Evolutionary conservation across 768 basidiomycete genomes (phyloP).

Genomic region (Tulasnella sp.): DNA sequence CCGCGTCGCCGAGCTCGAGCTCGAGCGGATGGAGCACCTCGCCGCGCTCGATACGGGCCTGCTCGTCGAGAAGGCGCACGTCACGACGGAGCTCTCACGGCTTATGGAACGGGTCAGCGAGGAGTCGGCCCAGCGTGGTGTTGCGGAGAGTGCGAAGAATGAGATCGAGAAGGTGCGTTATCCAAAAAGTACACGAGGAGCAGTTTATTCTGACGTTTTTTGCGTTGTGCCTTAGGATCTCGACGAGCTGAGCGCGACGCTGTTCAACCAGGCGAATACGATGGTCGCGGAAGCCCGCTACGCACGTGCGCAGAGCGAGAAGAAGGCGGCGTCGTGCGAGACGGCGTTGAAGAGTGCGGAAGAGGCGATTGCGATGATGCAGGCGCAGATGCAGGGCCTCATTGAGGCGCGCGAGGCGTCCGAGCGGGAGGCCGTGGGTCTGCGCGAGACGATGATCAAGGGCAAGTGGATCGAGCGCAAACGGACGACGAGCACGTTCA

Average conservation of each 20-base stretch:
- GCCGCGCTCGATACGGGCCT: constrained; percentile 83
- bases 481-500: constrained; percentile 16
- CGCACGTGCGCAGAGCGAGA: constrained; percentile 49
- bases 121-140: constrained; percentile 80
- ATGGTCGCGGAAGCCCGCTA: constrained; percentile 96
- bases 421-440: constrained; percentile 40
- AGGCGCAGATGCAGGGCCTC: constrained; percentile 68
- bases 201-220: not conserved
- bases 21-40: constrained; percentile 76
- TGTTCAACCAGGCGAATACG: constrained; percentile 87
- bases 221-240: constrained; percentile 40
- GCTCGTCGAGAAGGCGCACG: constrained; percentile 82
- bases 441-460: constrained; percentile 45
- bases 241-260: constrained; percentile 79
- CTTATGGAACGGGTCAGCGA: constrained; percentile 93
- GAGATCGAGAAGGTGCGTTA: constrained; percentile 56
- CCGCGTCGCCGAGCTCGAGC: constrained; percentile 66
- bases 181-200: too few relatives aligned
- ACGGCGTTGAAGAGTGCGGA: constrained; percentile 69
- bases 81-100: constrained; percentile 80
- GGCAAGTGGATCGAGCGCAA: constrained; percentile 51
- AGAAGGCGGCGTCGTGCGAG: constrained; percentile 66
- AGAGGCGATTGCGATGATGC: constrained; percentile 73
- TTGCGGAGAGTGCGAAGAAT: constrained; percentile 69
- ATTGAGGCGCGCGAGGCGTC: constrained; percentile 53